Percentiles rank a stretch among this genome's conserved stretches.
Conservation (phyloP, 192 early-diverging fungal genomes). For the Podila horticola region DNA sequence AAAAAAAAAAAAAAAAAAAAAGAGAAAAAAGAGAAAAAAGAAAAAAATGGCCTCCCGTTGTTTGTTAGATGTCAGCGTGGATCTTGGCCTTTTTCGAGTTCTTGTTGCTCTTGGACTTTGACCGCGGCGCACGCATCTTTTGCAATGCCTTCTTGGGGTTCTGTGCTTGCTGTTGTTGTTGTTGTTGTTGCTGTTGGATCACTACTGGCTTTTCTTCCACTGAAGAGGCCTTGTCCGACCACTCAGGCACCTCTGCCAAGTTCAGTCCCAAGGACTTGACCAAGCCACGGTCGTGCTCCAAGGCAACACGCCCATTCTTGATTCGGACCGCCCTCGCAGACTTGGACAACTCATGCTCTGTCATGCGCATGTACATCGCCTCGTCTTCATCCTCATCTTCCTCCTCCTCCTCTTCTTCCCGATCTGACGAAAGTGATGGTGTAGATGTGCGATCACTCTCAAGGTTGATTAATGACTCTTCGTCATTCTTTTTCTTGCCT, state of each 20-base stretch:
- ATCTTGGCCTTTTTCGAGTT: constrained; percentile 3
- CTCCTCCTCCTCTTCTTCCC: background rate
- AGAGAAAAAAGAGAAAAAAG: background rate
- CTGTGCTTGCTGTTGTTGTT: background rate
- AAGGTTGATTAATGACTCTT: background rate
- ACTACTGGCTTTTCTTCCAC: no score
- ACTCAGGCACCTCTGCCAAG: background rate
- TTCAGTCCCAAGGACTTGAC: constrained; percentile 18
- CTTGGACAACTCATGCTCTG: constrained; percentile 40
- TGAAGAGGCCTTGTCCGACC: constrained; percentile 11
- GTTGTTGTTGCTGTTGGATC: no score
- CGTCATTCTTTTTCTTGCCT: constrained; percentile 6
- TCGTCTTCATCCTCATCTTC: constrained; percentile 1
- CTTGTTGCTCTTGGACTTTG: constrained; percentile 5
- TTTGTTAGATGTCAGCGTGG: background rate
- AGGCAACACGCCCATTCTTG: constrained; percentile 32
- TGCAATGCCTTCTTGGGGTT: background rate
- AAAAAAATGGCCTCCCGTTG: background rate
- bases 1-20: constrained; percentile 10
- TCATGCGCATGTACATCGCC: constrained; percentile 33
- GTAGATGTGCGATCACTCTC: background rate
- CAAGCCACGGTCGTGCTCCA: constrained; percentile 13
- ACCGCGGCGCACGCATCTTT: background rate
- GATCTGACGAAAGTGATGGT: background rate
- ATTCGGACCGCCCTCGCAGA: constrained; percentile 26